These are phyloP conservation scores for Diaporthe ilicicola DNA, from an alignment of 2,329 filamentous ascomycete genomes.

Conservation along the genomic window DNA sequence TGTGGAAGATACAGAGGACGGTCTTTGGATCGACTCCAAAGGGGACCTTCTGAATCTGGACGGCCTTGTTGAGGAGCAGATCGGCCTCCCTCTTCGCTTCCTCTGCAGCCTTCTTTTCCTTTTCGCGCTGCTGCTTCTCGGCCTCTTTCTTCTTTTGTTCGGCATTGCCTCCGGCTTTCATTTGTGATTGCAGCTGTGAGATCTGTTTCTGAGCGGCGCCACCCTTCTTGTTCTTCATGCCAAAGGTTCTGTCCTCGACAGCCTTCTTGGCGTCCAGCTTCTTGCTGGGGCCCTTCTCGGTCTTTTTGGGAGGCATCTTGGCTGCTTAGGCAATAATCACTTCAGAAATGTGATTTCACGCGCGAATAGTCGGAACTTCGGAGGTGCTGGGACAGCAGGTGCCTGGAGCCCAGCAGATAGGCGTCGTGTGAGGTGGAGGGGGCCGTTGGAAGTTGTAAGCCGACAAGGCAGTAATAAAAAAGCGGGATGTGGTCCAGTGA, in stretches of 20 bases:
- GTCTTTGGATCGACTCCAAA: constrained; percentile 99
- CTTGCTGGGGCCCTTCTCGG: constrained; percentile 62
- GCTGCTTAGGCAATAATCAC: constrained; percentile 23
- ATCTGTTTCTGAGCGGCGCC: constrained; percentile 90
- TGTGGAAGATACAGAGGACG: constrained; percentile 94
- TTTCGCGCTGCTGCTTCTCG: constrained; percentile 74
- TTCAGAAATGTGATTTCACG: not conserved
- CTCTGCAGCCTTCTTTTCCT: constrained; percentile 92
- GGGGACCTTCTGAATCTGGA: constrained; percentile 96
- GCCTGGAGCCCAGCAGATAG: not conserved
- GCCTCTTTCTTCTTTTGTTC: constrained; percentile 85
- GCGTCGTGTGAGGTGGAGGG: constrained; percentile 1
- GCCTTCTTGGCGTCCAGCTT: constrained; percentile 66
- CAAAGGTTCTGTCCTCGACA: constrained; percentile 96
- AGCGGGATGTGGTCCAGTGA: constrained; percentile 24
- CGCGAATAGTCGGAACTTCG: not conserved
- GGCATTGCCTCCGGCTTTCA: constrained; percentile 77
- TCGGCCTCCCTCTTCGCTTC: constrained; percentile 82
- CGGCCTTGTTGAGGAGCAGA: constrained; percentile 86
- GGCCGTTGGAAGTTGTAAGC: constrained; percentile 19
- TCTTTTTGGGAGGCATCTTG: constrained; percentile 78
- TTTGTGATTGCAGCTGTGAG: constrained; percentile 79
- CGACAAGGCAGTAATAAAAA: constrained; percentile 25
- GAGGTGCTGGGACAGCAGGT: not conserved
- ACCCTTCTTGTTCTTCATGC: constrained; percentile 99